Percentiles rank a stretch among this genome's conserved stretches.
These are phyloP conservation scores for Amphicarpaea edgeworthii DNA, from an alignment of 306 rosid species.

Conservation along the genomic window DNA sequence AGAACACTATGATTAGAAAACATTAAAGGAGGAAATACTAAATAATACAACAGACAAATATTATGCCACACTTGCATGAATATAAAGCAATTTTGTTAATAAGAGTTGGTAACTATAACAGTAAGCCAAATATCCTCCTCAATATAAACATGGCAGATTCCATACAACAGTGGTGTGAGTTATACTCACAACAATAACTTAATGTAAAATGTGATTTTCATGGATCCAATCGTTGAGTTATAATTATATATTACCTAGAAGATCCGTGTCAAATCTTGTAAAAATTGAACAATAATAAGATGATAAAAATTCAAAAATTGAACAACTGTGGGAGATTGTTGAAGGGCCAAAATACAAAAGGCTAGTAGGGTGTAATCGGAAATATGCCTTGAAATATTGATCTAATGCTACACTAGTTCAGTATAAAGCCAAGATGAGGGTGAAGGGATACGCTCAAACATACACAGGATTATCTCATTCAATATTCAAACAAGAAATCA, in stretches of 20 bases:
- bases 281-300: background rate
- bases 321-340: background rate
- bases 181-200: background rate
- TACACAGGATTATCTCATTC: background rate
- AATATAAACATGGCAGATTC: background rate
- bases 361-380: background rate
- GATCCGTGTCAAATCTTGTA: background rate
- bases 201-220: background rate
- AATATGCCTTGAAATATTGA: background rate
- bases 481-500: background rate
- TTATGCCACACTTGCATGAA: background rate
- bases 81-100: background rate
- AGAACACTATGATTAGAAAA: conserved; percentile 35
- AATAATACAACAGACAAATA: conserved; percentile 20
- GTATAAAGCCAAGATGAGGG: background rate
- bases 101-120: background rate
- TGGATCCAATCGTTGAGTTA: background rate
- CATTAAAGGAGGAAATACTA: conserved; percentile 4
- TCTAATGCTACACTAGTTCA: background rate
- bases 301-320: background rate
- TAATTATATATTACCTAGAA: background rate
- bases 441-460: background rate
- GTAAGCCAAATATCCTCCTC: background rate
- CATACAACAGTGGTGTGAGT: background rate
- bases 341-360: background rate